Evolutionary conservation across 2,329 filamentous ascomycete species (phyloP).

Genomic region (Diaporthe australafricana): DNA sequence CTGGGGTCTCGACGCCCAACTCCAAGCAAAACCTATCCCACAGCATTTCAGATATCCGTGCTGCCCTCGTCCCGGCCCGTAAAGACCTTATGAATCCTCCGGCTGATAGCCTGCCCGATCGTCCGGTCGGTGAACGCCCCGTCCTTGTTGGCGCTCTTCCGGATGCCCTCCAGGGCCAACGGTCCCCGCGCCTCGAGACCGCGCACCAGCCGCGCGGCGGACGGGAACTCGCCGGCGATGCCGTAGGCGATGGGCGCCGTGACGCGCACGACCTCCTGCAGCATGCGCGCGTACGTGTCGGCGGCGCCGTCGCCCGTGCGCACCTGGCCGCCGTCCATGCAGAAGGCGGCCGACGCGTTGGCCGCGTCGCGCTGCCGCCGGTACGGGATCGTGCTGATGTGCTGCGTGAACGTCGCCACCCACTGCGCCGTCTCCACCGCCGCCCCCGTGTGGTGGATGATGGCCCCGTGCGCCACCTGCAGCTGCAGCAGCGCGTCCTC

Average conservation of each 20-base stretch:
- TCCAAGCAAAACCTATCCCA: neutral
- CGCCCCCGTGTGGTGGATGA: slow-evolving; percentile 76
- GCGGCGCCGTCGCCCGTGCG: slow-evolving; percentile 72
- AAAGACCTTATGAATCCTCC: slow-evolving; percentile 70
- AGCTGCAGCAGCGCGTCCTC: slow-evolving; percentile 78
- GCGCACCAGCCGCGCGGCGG: slow-evolving; percentile 66
- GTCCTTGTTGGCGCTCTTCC: slow-evolving; percentile 67
- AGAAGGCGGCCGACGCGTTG: slow-evolving; percentile 72
- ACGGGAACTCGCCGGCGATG: slow-evolving; percentile 70
- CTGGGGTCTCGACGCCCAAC: too few species aligned
- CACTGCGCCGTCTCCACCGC: slow-evolving; percentile 76
- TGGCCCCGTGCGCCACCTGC: slow-evolving; percentile 73
- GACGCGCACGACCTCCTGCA: slow-evolving; percentile 79
- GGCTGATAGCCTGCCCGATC: slow-evolving; percentile 69
- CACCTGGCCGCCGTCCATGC: slow-evolving; percentile 84
- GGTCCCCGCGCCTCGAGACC: slow-evolving; percentile 71
- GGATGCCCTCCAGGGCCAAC: slow-evolving; percentile 70
- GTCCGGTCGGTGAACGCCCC: slow-evolving; percentile 65
- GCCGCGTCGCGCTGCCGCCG: slow-evolving; percentile 63
- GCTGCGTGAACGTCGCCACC: slow-evolving; percentile 80
- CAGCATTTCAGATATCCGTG: slow-evolving; percentile 60
- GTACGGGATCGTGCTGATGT: slow-evolving; percentile 82
- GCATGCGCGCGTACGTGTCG: slow-evolving; percentile 80
- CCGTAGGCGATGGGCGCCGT: slow-evolving; percentile 80
- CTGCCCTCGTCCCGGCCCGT: slow-evolving; percentile 65